A percentile compares a stretch with the other conserved stretches of the same genome.
Conservation (phyloP, 1,284 basidiomycete genomes). For the Flammula alnicola region DNA sequence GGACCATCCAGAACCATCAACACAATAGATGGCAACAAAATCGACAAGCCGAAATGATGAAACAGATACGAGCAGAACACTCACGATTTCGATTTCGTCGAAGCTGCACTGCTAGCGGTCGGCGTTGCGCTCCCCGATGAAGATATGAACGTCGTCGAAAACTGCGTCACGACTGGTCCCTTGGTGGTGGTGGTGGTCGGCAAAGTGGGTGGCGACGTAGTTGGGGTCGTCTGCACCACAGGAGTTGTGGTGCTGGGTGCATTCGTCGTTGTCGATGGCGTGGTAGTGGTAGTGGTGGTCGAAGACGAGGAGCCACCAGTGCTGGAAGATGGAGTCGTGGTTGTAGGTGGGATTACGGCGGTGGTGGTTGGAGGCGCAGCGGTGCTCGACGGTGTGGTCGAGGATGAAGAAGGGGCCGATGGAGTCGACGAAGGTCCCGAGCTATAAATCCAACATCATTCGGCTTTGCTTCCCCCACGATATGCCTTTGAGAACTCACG, state of each 20-base stretch:
- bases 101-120: background rate
- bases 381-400: background rate
- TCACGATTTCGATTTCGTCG: background rate
- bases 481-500: no score
- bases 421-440: background rate
- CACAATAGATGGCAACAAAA: background rate
- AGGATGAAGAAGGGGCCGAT: background rate
- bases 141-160: slow-evolving; percentile 4
- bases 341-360: no score
- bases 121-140: background rate
- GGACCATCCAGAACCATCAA: background rate
- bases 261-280: no score
- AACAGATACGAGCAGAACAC: background rate
- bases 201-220: background rate
- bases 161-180: background rate
- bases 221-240: background rate
- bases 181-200: slow-evolving; percentile 3
- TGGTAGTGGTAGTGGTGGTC: background rate
- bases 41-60: background rate
- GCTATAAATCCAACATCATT: no score
- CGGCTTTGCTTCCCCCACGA: no score
- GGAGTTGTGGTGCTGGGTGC: background rate
- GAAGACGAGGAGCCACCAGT: background rate
- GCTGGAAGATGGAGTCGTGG: no score
- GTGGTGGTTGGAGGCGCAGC: background rate